Base-by-base conservation (phyloP, 116 monocot genomes). In the Posidonia oceanica region DNA sequence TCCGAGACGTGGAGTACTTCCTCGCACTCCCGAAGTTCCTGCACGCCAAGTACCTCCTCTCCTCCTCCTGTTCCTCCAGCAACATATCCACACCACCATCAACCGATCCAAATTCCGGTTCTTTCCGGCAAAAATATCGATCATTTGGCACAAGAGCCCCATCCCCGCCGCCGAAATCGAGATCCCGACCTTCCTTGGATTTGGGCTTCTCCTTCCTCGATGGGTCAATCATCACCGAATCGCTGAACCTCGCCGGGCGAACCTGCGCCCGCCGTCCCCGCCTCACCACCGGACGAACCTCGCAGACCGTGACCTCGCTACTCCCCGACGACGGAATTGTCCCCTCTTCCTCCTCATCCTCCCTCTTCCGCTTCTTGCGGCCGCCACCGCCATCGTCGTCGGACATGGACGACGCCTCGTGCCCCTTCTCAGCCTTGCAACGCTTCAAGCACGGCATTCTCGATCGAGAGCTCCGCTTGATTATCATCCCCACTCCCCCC, bases 391-490 rank as follows among this genome's bases (percentile, higher is more conserved):
- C 66, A 16, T 17, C 42, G 13, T 55, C 73, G 13, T 52, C 66
- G 17, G 42, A 66, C 54, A 71, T 5, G 23, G 58, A 54, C 29
- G 60, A 54, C 67, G 64, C 54, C 56, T 29, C 53, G 68, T 14
- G 22, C 7, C 52, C 52, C 37, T 52, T 54, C 53, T 14, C 70
- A 14, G 54, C 70, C 71, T 72, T 73, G 80, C 85, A 83, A 20
- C 87, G 83, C 85, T 94, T 85, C 69, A 87, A 56, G 38, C 67
- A 67, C 76, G 79, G 85, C 79, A 94, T 85, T 76, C 75, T 81
- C 59, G 79, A 68, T 64, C 81, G 69, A 75, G 76, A 41, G 63
- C 71, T 72, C 42, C 89, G 85, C 83, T 94, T 87, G 62, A 88
- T 84, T 48, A 89, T 83, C 89, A 90, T 90, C 60, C 60, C 39